Percentiles rank a stretch among this genome's conserved stretches.
Evolutionary conservation across 2,329 filamentous ascomycete species (phyloP).

Genomic region (Bimuria novae-zelandiae): DNA sequence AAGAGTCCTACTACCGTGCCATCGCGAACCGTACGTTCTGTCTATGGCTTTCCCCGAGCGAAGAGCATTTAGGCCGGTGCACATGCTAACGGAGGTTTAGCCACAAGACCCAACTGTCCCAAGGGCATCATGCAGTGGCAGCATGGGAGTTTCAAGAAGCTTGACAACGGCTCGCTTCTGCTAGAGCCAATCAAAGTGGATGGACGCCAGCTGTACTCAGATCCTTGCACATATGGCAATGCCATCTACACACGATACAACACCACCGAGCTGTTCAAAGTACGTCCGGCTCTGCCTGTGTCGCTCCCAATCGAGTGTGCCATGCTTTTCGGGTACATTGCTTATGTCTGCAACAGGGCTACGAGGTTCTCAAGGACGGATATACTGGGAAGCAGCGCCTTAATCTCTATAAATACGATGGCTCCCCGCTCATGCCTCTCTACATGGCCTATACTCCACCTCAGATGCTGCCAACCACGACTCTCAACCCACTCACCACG

Average conservation of each 20-base stretch:
- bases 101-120: slow-evolving; percentile 64
- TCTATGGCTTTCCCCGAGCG: not conserved
- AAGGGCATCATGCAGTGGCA: slow-evolving; percentile 73
- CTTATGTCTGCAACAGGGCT: slow-evolving; percentile 39
- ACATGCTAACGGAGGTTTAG: slow-evolving; percentile 49
- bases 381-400: slow-evolving; percentile 67
- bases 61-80: too few relatives aligned
- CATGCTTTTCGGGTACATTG: not conserved
- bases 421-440: slow-evolving; percentile 68
- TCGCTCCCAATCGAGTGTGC: not conserved
- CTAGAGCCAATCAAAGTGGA: slow-evolving; percentile 67
- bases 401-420: slow-evolving; percentile 67
- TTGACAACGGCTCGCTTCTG: slow-evolving; percentile 61
- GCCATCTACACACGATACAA: slow-evolving; percentile 69
- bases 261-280: slow-evolving; percentile 65
- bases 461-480: slow-evolving; percentile 71
- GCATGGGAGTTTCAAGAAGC: slow-evolving; percentile 66
- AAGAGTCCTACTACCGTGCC: slow-evolving; percentile 72
- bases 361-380: slow-evolving; percentile 57
- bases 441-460: slow-evolving; percentile 67
- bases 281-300: slow-evolving; percentile 38
- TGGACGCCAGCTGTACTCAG: slow-evolving; percentile 68
- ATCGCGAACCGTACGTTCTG: slow-evolving; percentile 65
- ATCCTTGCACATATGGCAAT: slow-evolving; percentile 63
- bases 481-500: slow-evolving; percentile 61